Conservation (phyloP, 805 yeast genomes). For the Candida insectorum region DNA sequence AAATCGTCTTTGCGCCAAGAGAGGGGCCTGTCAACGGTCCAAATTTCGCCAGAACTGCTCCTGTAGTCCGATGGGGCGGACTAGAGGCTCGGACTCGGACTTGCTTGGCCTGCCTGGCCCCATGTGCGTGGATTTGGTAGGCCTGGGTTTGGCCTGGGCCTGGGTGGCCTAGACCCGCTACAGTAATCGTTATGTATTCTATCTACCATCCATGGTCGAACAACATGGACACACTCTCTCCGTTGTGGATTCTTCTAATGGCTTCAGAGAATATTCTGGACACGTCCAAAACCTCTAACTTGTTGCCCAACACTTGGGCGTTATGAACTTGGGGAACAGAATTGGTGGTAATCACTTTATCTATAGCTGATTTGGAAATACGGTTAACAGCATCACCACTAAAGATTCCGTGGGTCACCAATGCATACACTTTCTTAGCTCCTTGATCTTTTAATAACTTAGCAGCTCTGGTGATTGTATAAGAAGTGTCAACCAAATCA, state of each 20-base stretch:
- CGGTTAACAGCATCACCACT: slow-evolving; percentile 86
- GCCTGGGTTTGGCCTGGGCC: too few relatives aligned
- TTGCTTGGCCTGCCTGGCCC: too few relatives aligned
- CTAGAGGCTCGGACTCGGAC: too few relatives aligned
- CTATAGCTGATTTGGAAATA: slow-evolving; percentile 65
- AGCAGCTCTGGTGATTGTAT: slow-evolving; percentile 90
- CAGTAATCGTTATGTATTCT: too few relatives aligned
- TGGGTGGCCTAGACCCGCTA: too few relatives aligned
- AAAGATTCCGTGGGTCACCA: slow-evolving; percentile 90
- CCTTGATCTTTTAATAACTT: slow-evolving; percentile 90
- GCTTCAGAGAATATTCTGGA: slow-evolving; percentile 90
- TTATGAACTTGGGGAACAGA: slow-evolving; percentile 81
- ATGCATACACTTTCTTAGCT: slow-evolving; percentile 78
- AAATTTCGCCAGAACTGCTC: too few relatives aligned
- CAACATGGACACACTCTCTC: slow-evolving; percentile 91
- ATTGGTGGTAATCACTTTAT: slow-evolving; percentile 84
- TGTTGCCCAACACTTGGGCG: slow-evolving; percentile 39
- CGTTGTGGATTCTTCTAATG: slow-evolving; percentile 92
- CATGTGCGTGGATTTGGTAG: too few relatives aligned
- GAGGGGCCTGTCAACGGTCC: too few relatives aligned
- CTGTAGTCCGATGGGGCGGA: too few relatives aligned
- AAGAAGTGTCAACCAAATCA: slow-evolving; percentile 91
- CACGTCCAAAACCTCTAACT: slow-evolving; percentile 81
- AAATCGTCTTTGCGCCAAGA: too few relatives aligned
- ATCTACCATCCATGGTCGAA: slow-evolving; percentile 75